Percentiles rank a stretch among this genome's conserved stretches.
phyloP scores from a whole-genome alignment of 208 protist species.

The Crithidia sp. region DNA sequence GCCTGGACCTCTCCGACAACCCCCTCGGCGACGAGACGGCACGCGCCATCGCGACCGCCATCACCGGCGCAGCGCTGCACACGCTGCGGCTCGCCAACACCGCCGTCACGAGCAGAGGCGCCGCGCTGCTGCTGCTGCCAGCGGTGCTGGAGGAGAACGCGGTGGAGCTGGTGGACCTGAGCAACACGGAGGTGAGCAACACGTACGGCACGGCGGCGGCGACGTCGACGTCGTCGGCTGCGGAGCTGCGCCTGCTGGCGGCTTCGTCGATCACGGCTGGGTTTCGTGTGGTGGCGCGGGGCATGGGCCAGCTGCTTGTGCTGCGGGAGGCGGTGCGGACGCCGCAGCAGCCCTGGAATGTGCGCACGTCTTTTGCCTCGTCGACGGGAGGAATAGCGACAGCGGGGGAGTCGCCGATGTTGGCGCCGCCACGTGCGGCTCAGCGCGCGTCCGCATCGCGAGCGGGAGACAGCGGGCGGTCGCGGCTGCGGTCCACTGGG shows the following conservation, averaged over 20 bases:
- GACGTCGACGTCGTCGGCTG: not conserved
- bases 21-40: slow-evolving; percentile 57
- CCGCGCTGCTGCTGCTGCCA: slow-evolving; percentile 35
- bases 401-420: not conserved
- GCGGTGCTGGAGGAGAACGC: slow-evolving; percentile 50
- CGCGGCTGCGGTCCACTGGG: not conserved
- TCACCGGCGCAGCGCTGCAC: slow-evolving; percentile 51
- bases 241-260: slow-evolving; percentile 21
- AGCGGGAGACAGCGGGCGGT: not conserved
- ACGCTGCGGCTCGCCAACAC: slow-evolving; percentile 64
- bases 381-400: not conserved
- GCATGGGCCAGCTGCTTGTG: slow-evolving; percentile 36
- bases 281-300: slow-evolving; percentile 31
- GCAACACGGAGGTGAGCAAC: slow-evolving; percentile 36
- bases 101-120: slow-evolving; percentile 36
- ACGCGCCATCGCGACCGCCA: slow-evolving; percentile 39
- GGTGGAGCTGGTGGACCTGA: slow-evolving; percentile 64
- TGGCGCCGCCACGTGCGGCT: not conserved
- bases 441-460: not conserved
- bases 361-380: slow-evolving; percentile 2
- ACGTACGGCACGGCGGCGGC: not conserved
- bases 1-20: slow-evolving; percentile 68
- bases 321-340: slow-evolving; percentile 25
- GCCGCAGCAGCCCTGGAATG: slow-evolving; percentile 20
- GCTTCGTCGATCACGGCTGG: slow-evolving; percentile 16